Evolutionary conservation across 345 rosid species (phyloP), one percentile per base, ranked within the genome.

Genomic region (Melaleuca quinquenervia): DNA sequence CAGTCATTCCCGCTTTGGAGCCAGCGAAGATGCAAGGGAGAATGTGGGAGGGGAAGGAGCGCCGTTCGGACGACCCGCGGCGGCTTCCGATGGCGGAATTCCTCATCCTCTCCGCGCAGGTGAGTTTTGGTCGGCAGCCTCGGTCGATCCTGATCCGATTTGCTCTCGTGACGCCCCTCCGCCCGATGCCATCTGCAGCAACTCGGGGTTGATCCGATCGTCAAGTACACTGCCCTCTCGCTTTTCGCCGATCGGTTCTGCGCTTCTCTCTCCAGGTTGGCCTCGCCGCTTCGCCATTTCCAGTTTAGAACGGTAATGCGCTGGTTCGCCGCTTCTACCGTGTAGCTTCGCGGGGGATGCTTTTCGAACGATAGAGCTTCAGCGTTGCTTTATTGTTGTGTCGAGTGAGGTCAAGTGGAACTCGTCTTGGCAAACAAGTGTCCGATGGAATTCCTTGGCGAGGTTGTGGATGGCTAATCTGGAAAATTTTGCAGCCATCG

Each of bases 161-260:
- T 10, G 52, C 52, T 32, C 27, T 55, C 51, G 41, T 22, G 22
- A 32, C 74, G n/a, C 27, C 52, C 29, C 36, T n/a, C 36, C 36
- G 44, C 22, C 50, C 7, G 80, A 83, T 15, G 16, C 21, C 18
- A 41, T 87, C 62, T 54, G n/a, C 83, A 95, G 98, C 89, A 88
- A 85, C 93, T 94, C 26, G 60, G 90, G 58, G 93, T 92, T 80
- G 86, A 92, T 86, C 96, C 98, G 16, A 56, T 90, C 14, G 93
- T 95, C 88, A 96, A 96, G 74, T 95, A 95, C 91, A 89, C 96
- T 13, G 90, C 98, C 2, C 83, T 94, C 44, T 91, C 95, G 16
- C 95, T 95, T 85, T 95, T 96, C 83, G 91, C 91, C 3, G 94
- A 90, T 86, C 95, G 98, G 80, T 95, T 94, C 90, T 88, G 70